These are phyloP conservation scores for Pseudonitzschia multistriata DNA, from an alignment of 108 stramenopile species.

Conservation along the genomic window DNA sequence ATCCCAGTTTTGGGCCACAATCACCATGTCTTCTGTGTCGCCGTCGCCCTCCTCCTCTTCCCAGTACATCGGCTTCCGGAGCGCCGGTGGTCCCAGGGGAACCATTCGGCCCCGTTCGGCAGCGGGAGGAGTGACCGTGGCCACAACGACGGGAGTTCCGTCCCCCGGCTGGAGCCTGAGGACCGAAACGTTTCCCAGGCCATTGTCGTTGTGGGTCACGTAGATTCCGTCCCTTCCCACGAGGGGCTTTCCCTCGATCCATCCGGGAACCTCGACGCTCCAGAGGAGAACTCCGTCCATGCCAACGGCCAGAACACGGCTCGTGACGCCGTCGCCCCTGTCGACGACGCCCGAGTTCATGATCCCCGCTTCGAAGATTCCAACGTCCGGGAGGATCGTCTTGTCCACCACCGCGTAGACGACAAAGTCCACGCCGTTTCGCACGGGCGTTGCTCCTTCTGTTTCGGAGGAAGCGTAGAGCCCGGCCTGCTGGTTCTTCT, in stretches of 20 bases:
- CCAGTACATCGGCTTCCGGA: not conserved
- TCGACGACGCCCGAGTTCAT: not conserved
- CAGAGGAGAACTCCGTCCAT: conserved; percentile 37
- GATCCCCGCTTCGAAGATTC: not conserved
- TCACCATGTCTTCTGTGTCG: conserved; percentile 21
- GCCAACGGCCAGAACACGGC: conserved; percentile 41
- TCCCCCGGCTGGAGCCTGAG: not conserved
- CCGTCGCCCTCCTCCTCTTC: not conserved
- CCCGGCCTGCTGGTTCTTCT: not conserved
- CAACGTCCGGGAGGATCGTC: conserved; percentile 5
- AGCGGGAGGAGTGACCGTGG: conserved; percentile 12
- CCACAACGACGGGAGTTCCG: conserved; percentile 11
- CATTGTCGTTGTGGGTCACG: conserved; percentile 28
- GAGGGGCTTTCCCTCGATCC: conserved; percentile 34
- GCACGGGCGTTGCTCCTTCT: not conserved
- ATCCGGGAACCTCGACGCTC: conserved; percentile 26
- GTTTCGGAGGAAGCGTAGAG: not conserved
- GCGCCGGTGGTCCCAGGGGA: conserved; percentile 31
- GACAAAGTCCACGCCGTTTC: conserved; percentile 6
- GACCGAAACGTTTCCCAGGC: conserved; percentile 24
- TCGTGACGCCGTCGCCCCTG: not conserved
- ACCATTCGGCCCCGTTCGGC: not conserved
- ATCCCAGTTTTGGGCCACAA: conserved; percentile 37
- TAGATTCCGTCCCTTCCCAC: conserved; percentile 32
- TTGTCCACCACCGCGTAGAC: conserved; percentile 43